Base-by-base conservation (phyloP, 208 protist species). In the Strigomonas culicis region DNA sequence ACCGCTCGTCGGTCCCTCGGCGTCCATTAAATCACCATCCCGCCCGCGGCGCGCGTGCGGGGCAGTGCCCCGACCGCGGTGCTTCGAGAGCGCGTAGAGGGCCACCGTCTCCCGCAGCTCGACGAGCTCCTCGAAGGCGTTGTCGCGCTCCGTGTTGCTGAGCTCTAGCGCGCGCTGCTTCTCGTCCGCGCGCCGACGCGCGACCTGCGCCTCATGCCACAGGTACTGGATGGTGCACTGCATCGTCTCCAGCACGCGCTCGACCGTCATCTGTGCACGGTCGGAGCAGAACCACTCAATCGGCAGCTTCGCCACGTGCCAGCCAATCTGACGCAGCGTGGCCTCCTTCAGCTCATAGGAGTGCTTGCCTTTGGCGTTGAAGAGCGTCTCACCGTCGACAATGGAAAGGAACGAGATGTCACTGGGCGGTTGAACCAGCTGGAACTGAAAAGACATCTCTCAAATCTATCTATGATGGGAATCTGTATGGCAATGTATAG, bases 201-300 rank as follows among this genome's bases (percentile, higher is more conserved):
- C 17, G 0, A 32, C 55, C 59, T 73, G 39, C 10, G 34, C 10
- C 10, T 39, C 43, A 53, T 87, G 63, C 22, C 61, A 28, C 36
- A 84, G 59, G 62, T 91, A 94, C 62, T 94, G 88, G 24, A 94
- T 78, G 4, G 84, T 90, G 69, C 88, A 90, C 68, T 94, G 88
- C 71, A 94, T 75, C 6, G 74, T 79, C 43, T 64, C 27, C 13
- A 87, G 32, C 25, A 91, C 74, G 21, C 68, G 69, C 49, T 63
- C 43, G 39, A 68, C 68, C 22, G 74, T 69, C n/a, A 65, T 65
- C 1, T 62, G 70, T 4, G 72, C 75, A 1, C 68, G 55, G 4
- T 59, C 59, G 2, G 77, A 84, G 30, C 81, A 60, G 51, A 94
- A 94, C 88, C 84, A 94, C 32, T 88, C 82, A 32, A 65, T 56